Conservation (phyloP, 1,139 yeast species). For the Candida labiduridarum region DNA sequence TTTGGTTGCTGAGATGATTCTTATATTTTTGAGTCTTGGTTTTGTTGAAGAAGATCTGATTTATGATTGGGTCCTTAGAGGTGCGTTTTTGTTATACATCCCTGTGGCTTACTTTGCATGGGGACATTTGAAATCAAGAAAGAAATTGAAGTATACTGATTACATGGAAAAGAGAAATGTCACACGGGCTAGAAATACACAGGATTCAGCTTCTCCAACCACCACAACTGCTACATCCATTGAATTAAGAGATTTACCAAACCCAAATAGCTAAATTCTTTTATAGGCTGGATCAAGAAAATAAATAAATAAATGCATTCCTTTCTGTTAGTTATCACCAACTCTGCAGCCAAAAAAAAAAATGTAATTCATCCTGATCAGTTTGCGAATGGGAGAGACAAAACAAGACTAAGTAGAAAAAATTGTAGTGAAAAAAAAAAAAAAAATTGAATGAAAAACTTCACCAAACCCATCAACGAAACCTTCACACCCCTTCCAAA, state of each 20-base stretch:
- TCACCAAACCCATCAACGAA: neutral
- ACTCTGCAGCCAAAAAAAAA: too few relatives aligned
- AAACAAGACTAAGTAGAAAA: neutral
- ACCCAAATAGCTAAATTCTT: neutral
- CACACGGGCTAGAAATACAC: neutral
- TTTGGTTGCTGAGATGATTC: slow-evolving; percentile 52
- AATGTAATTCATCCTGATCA: neutral
- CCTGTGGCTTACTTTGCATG: slow-evolving; percentile 43
- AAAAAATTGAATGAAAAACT: slow-evolving; percentile 4
- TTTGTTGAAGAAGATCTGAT: slow-evolving; percentile 39
- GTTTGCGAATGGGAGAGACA: neutral
- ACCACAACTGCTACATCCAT: neutral
- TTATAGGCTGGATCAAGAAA: neutral
- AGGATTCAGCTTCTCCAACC: neutral
- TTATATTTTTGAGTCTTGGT: slow-evolving; percentile 52
- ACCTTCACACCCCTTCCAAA: neutral
- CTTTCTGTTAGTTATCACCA: neutral
- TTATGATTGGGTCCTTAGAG: slow-evolving; percentile 30
- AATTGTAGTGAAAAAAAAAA: slow-evolving; percentile 5
- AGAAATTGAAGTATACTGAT: slow-evolving; percentile 23
- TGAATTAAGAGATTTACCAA: neutral
- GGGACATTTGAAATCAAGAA: slow-evolving; percentile 31
- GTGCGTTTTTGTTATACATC: slow-evolving; percentile 33
- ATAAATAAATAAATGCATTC: neutral
- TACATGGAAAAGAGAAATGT: slow-evolving; percentile 26